Percentiles rank a stretch among this genome's conserved stretches.
These are phyloP conservation scores for Phytopythium delawarense DNA, from an alignment of 352 stramenopile species.

Conservation along the genomic window DNA sequence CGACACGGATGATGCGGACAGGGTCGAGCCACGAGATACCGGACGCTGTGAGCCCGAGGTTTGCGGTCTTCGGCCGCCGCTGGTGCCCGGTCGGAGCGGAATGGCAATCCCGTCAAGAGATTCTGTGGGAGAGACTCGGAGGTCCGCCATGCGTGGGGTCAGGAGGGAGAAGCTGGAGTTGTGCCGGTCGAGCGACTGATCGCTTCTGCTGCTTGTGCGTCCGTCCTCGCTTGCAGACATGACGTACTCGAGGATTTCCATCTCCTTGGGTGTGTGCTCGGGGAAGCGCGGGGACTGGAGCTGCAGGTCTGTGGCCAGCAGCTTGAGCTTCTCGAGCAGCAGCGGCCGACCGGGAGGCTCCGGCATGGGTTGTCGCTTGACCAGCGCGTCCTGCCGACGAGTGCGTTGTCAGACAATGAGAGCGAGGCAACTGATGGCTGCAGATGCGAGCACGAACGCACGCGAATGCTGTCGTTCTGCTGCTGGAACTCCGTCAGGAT, in stretches of 20 bases:
- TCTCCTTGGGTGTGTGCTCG: slow-evolving; percentile 39
- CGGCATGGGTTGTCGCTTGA: slow-evolving; percentile 39
- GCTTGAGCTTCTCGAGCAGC: slow-evolving; percentile 72
- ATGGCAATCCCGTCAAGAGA: slow-evolving; percentile 23
- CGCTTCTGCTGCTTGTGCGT: slow-evolving; percentile 1
- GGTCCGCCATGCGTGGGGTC: slow-evolving; percentile 48
- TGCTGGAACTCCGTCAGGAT: slow-evolving; percentile 79
- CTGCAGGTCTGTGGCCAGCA: slow-evolving; percentile 48
- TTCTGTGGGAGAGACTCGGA: slow-evolving; percentile 22
- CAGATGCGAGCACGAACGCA: slow-evolving; percentile 13
- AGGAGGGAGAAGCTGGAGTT: slow-evolving; percentile 11
- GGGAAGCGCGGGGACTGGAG: slow-evolving; percentile 12
- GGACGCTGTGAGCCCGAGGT: slow-evolving; percentile 50
- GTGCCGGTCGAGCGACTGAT: slow-evolving; percentile 11
- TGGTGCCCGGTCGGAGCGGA: slow-evolving; percentile 50
- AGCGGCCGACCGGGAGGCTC: slow-evolving; percentile 61
- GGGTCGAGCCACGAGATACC: slow-evolving; percentile 59
- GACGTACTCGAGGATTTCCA: slow-evolving; percentile 63
- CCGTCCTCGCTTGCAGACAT: slow-evolving; percentile 16
- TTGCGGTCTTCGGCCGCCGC: slow-evolving; percentile 20
- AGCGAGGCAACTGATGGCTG: neutral
- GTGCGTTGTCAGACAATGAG: neutral
- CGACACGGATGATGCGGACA: slow-evolving; percentile 52
- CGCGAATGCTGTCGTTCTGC: slow-evolving; percentile 72
- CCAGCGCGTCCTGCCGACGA: slow-evolving; percentile 43